Conservation (phyloP, 2,329 filamentous ascomycete genomes). For the Nemania serpens region DNA sequence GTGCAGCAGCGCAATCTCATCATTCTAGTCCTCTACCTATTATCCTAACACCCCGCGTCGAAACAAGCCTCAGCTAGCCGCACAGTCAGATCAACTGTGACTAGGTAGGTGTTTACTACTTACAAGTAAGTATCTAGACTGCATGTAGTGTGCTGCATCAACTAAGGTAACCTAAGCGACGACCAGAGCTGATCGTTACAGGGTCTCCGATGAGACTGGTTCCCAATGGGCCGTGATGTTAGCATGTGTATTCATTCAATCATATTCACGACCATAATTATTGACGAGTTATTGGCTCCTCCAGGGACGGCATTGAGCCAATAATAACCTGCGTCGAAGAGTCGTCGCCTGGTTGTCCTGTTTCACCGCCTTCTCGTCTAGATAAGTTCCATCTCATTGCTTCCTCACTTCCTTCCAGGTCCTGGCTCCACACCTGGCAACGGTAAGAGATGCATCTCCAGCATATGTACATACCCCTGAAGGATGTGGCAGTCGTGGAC, state of each 20-base stretch:
- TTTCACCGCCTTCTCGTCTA: slow-evolving; percentile 14
- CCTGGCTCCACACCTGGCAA: slow-evolving; percentile 9
- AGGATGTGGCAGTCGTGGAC: slow-evolving; percentile 25
- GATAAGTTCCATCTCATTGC: slow-evolving; percentile 6
- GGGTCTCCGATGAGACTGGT: not conserved
- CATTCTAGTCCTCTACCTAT: too few relatives aligned
- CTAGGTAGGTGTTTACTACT: too few relatives aligned
- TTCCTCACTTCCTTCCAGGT: slow-evolving; percentile 15
- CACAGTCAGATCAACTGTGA: not conserved
- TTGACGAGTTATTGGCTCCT: slow-evolving; percentile 9
- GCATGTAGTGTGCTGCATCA: slow-evolving; percentile 6
- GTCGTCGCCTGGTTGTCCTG: slow-evolving; percentile 8
- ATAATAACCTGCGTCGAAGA: not conserved
- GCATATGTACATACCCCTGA: slow-evolving; percentile 15
- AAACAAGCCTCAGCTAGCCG: not conserved
- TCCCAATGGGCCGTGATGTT: slow-evolving; percentile 3
- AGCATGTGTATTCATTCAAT: slow-evolving; percentile 21
- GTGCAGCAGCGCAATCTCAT: too few relatives aligned
- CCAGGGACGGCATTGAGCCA: not conserved
- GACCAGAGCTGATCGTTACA: slow-evolving; percentile 1
- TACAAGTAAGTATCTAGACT: too few relatives aligned
- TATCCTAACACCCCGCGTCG: too few relatives aligned
- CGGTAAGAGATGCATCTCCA: slow-evolving; percentile 10
- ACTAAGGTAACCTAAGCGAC: too few relatives aligned
- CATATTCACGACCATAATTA: not conserved